Base-by-base conservation (phyloP, 345 rosid species). In the Pistacia vera region DNA sequence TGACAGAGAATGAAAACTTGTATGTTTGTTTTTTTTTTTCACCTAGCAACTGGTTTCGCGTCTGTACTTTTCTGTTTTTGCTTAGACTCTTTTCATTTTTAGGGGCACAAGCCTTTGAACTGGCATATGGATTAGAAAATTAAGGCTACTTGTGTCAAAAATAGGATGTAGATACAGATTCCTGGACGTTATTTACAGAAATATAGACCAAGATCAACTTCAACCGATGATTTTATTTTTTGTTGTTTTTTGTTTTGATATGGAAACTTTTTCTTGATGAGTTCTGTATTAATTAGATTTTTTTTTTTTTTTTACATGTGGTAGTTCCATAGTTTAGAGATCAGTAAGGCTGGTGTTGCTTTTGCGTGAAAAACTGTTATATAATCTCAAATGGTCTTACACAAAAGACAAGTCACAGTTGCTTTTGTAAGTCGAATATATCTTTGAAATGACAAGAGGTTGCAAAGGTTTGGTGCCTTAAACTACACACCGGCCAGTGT, bases 1-100 rank as follows among this genome's bases (percentile, higher is more conserved):
- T 74, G 77, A 75, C 83, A 88, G 83, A 85, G 81, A 82, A 78
- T 78, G 79, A 82, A 70, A 77, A 85, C 69, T 76, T 82, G 83
- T 84, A 80, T 79, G 83, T 56, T 41, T 80, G 79, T 78, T 78
- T 84, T 64, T 74, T 69, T 60, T 74, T 71, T 63, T 55, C 74
- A 44, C 78, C 71, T 73, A 49, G 77, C 80, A 52, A 79, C 72
- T 51, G 49, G 20, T 76, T 78, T 56, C 66, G 38, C 74, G 48
- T 68, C 62, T 80, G 78, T 74, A 73, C 63, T 79, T 14, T 59
- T 17, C 49, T 35, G 76, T 49, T 54, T 55, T 78, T 78, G 20
- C 35, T 1, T 66, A 8, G 57, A 46, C 70, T n/a, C 48, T 17
- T 7, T n/a, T 49, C 44, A 18, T 38, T 33, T 74, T 64, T 36